Base-by-base conservation (phyloP, 768 basidiomycete species). In the Candolleomyces efflorescens region DNA sequence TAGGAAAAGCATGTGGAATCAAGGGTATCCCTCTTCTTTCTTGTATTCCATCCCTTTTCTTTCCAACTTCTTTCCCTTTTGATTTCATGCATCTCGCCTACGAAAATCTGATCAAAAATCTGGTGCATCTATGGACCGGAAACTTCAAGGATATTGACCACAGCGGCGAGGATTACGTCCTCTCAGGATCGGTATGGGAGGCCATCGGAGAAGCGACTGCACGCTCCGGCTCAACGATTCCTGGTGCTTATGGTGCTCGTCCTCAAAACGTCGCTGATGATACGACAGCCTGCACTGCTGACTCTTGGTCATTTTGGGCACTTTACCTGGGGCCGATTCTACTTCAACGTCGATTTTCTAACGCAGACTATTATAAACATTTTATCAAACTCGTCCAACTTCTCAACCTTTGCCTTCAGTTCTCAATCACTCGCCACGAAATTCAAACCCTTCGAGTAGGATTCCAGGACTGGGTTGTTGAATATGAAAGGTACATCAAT, bases 51-150 rank as follows among this genome's bases (percentile, higher is more conserved):
- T 76, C 71, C 0, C 55, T 78, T 18, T 63, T 63, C 4, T 74
- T 77, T 59, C 73, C 80, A 1, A 1, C 20, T 2, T 75, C 73
- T 11, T 76, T 78, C 22, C 78, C 78, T 0, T 73, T 73, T 58
- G 78, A 82, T 52, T 78, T 79, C 65, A 80, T 82, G 75, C 80
- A 83, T 54, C 68, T 78, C 0, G 64, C 80, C 23, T 75, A 65
- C 62, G 77, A 79, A 58, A 82, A 82, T 59, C 47, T 78, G 1
- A 59, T 78, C 23, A 63, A 60, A 22, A 77, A 74, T 49, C 68
- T 83, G 2, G 63, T 80, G 37, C 20, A 55, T 0, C 63, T 78
- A 0, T 80, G 77, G 76, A 63, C 51, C 20, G 20, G 53, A 17
- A 12, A 17, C 24, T 58, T 58, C 69, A 81, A 80, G 59, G 73